Evolutionary conservation across 1,139 yeast genomes (phyloP).

Genomic region (Debaryomyces sp.): DNA sequence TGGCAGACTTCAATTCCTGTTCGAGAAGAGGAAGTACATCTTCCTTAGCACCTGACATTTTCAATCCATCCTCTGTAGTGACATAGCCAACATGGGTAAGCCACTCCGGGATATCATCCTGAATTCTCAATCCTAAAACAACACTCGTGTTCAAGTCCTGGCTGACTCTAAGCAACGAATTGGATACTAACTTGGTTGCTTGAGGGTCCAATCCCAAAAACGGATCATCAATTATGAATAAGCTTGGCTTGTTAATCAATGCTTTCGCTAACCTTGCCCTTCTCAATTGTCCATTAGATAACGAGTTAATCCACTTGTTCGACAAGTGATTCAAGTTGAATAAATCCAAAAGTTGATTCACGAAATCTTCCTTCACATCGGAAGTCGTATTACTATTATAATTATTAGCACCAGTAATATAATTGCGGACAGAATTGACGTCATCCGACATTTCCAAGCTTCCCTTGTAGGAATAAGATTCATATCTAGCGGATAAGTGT

Average conservation of each 20-base stretch:
- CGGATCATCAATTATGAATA: slow-evolving; percentile 85
- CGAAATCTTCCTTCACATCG: slow-evolving; percentile 27
- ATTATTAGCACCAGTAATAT: slow-evolving; percentile 53
- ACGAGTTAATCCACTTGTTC: slow-evolving; percentile 78
- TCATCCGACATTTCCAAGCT: slow-evolving; percentile 64
- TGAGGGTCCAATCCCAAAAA: slow-evolving; percentile 86
- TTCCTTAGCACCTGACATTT: slow-evolving; percentile 46
- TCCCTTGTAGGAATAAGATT: slow-evolving; percentile 66
- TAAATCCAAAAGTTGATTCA: slow-evolving; percentile 45
- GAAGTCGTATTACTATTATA: slow-evolving; percentile 34
- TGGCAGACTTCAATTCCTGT: slow-evolving; percentile 6
- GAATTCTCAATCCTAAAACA: slow-evolving; percentile 74
- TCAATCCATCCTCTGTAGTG: slow-evolving; percentile 51
- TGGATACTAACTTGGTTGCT: slow-evolving; percentile 63
- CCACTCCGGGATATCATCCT: slow-evolving; percentile 81
- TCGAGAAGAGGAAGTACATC: slow-evolving; percentile 19
- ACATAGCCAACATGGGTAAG: slow-evolving; percentile 69
- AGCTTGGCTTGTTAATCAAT: slow-evolving; percentile 61
- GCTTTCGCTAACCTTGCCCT: slow-evolving; percentile 85
- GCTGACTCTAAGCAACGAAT: slow-evolving; percentile 32
- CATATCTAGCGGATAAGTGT: slow-evolving; percentile 88
- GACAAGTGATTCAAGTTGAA: slow-evolving; percentile 61
- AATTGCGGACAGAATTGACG: slow-evolving; percentile 66
- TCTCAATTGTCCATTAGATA: slow-evolving; percentile 92
- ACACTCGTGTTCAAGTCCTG: slow-evolving; percentile 35